These are phyloP conservation scores for Linanthus parryae DNA, from an alignment of 148 eudicot genomes.

Conservation along the genomic window DNA sequence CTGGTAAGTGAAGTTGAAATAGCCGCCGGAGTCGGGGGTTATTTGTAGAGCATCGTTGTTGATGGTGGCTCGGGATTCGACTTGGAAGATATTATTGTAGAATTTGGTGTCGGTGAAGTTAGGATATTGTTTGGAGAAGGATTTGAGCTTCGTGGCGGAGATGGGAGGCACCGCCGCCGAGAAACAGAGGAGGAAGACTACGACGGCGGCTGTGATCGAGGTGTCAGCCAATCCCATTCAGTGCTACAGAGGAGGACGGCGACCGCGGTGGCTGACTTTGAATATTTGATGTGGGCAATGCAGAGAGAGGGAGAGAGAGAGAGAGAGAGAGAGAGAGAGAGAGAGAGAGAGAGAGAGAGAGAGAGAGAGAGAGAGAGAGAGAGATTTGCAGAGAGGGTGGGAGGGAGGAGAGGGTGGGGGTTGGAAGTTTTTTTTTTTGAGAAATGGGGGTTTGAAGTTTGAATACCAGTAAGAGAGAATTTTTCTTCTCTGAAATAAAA, in stretches of 20 bases:
- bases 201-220: not conserved
- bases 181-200: slow-evolving; percentile 9
- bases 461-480: no score
- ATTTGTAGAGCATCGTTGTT: slow-evolving; percentile 60
- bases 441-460: no score
- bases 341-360: slow-evolving; percentile 1
- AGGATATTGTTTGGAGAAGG: slow-evolving; percentile 10
- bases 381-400: not conserved
- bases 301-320: not conserved
- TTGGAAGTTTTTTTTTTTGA: no score
- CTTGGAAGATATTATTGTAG: slow-evolving; percentile 5
- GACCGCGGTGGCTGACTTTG: not conserved
- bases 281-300: not conserved
- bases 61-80: slow-evolving; percentile 33
- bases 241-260: not conserved
- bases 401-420: not conserved
- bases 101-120: slow-evolving; percentile 32
- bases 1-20: slow-evolving; percentile 15
- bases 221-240: no score
- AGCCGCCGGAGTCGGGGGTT: slow-evolving; percentile 53
- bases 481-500: no score
- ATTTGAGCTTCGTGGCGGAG: slow-evolving; percentile 8
- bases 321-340: not conserved
- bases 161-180: slow-evolving; percentile 5
- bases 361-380: not conserved